A percentile compares a stretch with the other conserved stretches of the same genome.
phyloP scores from a whole-genome alignment of 805 yeast genomes.

The Cyberlindnera bimundalis region DNA sequence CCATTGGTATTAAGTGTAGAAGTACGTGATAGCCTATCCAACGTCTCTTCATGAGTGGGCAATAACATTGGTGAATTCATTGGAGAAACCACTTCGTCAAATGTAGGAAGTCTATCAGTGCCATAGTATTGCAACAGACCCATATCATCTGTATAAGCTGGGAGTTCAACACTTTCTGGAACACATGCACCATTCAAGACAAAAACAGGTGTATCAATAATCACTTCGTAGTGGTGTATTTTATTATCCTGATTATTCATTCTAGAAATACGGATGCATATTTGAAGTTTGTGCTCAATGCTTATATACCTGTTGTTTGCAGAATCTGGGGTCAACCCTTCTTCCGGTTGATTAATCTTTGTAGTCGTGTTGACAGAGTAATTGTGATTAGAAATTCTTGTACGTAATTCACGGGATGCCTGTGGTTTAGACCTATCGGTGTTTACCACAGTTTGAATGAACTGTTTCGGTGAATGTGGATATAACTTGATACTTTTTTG shows the following conservation, averaged over 20 bases:
- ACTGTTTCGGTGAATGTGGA: conserved; percentile 8
- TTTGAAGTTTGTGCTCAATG: conserved; percentile 65
- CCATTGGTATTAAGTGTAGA: conserved; percentile 16
- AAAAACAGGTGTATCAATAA: conserved; percentile 72
- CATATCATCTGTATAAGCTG: conserved; percentile 29
- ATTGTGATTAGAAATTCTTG: conserved; percentile 15
- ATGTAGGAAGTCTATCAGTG: conserved; percentile 46
- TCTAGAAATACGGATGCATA: conserved; percentile 64
- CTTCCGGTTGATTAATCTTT: conserved; percentile 15
- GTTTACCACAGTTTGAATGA: conserved; percentile 9
- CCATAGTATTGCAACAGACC: conserved; percentile 4
- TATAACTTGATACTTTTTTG: conserved; percentile 6
- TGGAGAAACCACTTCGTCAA: conserved; percentile 63
- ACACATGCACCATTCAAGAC: conserved; percentile 43
- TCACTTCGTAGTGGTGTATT: conserved; percentile 74
- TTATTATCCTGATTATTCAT: conserved; percentile 47
- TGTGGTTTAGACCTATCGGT: conserved; percentile 11
- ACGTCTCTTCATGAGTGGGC: conserved; percentile 20
- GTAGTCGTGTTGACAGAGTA: conserved; percentile 12
- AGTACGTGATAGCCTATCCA: conserved; percentile 19
- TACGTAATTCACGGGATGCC: conserved; percentile 9
- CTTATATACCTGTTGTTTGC: conserved; percentile 59
- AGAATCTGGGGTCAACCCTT: conserved; percentile 45
- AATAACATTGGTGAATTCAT: conserved; percentile 26
- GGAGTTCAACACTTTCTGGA: conserved; percentile 36